These are phyloP conservation scores for Drosera capensis DNA, from an alignment of 148 eudicot genomes.

Conservation along the genomic window DNA sequence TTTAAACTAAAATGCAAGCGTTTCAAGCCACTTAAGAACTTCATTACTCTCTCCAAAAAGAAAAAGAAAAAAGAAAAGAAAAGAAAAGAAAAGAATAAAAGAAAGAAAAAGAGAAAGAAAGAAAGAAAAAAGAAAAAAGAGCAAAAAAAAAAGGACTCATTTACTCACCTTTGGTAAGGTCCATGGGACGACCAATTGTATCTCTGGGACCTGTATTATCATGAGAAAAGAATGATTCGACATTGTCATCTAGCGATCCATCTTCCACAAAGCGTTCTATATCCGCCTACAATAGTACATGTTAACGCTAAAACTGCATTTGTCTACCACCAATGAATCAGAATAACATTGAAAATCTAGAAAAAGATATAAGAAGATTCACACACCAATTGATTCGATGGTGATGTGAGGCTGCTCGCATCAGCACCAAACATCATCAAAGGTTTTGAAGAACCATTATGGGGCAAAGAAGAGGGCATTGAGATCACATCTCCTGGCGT, in stretches of 20 bases:
- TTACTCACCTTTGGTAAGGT: constrained; percentile 64
- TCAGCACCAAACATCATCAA: constrained; percentile 85
- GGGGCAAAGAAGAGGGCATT: constrained; percentile 53
- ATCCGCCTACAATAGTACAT: constrained; percentile 49
- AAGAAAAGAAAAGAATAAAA: background rate
- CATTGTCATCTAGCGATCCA: constrained; percentile 86
- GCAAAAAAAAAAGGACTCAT: background rate
- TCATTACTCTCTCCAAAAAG: too few species aligned
- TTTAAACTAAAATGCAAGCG: too few species aligned
- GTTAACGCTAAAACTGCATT: background rate
- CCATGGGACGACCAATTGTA: too few species aligned
- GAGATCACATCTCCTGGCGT: constrained; percentile 92
- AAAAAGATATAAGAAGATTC: background rate
- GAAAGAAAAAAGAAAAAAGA: background rate
- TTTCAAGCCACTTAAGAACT: too few species aligned
- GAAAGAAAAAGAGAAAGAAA: background rate
- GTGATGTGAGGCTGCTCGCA: constrained; percentile 73
- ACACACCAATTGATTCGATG: constrained; percentile 91
- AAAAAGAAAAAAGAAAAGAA: constrained; percentile 2
- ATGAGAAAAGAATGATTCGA: constrained; percentile 76
- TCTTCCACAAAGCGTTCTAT: constrained; percentile 89
- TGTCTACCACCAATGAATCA: background rate
- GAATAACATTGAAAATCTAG: background rate
- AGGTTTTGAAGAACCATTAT: constrained; percentile 66
- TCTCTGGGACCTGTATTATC: constrained; percentile 82